Base-by-base conservation (phyloP, 768 basidiomycete genomes). In the Kwoniella shandongensis region DNA sequence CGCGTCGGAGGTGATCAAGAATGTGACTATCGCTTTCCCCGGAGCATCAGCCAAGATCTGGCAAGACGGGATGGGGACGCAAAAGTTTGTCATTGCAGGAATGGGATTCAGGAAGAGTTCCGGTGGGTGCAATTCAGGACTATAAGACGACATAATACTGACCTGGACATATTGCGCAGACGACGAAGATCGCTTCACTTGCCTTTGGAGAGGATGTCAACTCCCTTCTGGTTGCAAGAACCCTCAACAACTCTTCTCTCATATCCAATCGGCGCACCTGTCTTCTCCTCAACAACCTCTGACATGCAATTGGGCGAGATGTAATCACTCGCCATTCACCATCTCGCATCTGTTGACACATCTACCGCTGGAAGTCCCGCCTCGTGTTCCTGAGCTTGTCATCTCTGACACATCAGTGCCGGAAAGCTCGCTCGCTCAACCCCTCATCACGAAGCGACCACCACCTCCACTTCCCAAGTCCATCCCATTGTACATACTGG, bases 1-100 rank as follows among this genome's bases (percentile, higher is more conserved):
- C 2, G 93, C 96, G 0, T 87, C 89, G 0, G 94, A 99, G 41
- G 89, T 96, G 46, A 97, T 99, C 75, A 93, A 94, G 77, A 89
- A 88, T 61, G 89, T 93, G 59, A 89, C 84, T 46, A 78, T 83
- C 10, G 87, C 92, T 25, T 94, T 91, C 68, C 87, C 89, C 5
- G 83, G 85, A 45, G 91, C 91, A 0, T 84, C 86, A 64, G 91
- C 93, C 1, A 90, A 90, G 85, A 89, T 93, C 20, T 80, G 89
- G 32, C 83, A 81, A 32, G 53, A 67, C 44, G 87, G 85, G 27
- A 44, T 51, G 18, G 67, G 71, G 2, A 55, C 48, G 5, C 59
- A 69, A 63, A 81, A 84, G 51, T 99, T 94, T 69, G 82, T 99
- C 36, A 90, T 99, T 45, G 86, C 86, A 35, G 92, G 92, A 5